Base-by-base conservation (phyloP, 1,284 basidiomycete species). In the Megacollybia platyphylla region DNA sequence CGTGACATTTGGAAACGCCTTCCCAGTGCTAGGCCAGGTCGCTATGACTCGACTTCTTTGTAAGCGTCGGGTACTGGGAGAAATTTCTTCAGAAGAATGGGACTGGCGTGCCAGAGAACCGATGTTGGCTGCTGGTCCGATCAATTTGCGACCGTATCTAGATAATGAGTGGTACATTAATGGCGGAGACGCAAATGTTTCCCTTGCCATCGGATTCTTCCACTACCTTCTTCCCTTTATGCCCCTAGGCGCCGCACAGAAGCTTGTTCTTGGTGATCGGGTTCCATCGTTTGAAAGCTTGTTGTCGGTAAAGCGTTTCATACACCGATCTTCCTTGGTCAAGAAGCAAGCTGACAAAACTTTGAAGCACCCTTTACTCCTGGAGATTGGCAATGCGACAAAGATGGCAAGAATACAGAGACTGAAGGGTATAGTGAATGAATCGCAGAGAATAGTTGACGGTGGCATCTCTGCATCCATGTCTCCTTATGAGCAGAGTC, bases 71-170 rank as follows among this genome's bases (percentile, higher is more conserved):
- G 20, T 37, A 10, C 36, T 11, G 3, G 71, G 73, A 5, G 57
- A 70, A 29, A 68, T 79, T 13, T 53, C 56, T 3, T 50, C 62
- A 36, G 61, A 63, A 9, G 75, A 79, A 50, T 79, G 77, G 77
- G 60, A 65, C 26, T 64, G 64, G 40, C 59, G 74, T 31, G 67
- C 60, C 46, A 59, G 56, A 41, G 64, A 78, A 45, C 73, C 74
- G 2, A 74, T 72, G 58, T 54, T 65, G 37, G 64, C 63, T 15
- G 62, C 54, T 8, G 71, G 70, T 0, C 75, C 74, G 5, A 41
- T 76, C 15, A 79, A 71, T 52, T 42, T 77, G 31, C 63, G 78
- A 5, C 67, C 71, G 3, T 68, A 66, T 49, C 60, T 78, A 15
- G 66, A 76, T 48, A 49, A 52, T 20, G 47, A 59, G 13, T 79